A percentile compares a stretch with the other conserved stretches of the same genome.
phyloP scores from a whole-genome alignment of 2,329 filamentous ascomycete genomes.

The Verticillium nubilum region DNA sequence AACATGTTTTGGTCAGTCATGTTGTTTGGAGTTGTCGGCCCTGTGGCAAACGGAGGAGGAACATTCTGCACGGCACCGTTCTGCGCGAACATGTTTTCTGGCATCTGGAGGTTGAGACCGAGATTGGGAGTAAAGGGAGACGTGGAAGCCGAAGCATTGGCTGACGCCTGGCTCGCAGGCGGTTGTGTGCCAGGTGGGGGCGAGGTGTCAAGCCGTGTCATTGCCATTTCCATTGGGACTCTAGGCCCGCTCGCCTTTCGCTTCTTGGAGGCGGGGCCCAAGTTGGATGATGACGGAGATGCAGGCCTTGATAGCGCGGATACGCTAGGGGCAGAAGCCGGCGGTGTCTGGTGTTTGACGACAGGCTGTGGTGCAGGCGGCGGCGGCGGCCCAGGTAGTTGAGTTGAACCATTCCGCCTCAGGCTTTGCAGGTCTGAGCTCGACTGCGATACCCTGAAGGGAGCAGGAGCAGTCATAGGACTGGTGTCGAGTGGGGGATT shows the following conservation, averaged over 20 bases:
- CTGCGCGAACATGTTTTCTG: constrained; percentile 25
- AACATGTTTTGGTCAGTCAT: constrained; percentile 56
- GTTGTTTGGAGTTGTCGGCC: constrained; percentile 58
- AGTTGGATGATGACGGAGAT: constrained; percentile 57
- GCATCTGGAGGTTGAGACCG: constrained; percentile 33
- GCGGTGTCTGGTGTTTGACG: constrained; percentile 18
- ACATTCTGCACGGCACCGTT: constrained; percentile 13
- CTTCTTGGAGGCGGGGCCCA: constrained; percentile 69
- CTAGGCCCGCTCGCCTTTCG: constrained; percentile 73
- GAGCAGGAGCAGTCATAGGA: constrained; percentile 28
- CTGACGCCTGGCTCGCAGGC: constrained; percentile 27
- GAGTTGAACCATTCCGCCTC: neutral
- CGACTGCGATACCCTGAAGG: constrained; percentile 54
- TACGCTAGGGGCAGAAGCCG: constrained; percentile 5
- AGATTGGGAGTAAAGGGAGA: constrained; percentile 50
- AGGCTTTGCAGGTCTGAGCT: constrained; percentile 54
- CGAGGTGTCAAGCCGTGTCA: constrained; percentile 72
- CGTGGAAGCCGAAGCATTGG: constrained; percentile 28
- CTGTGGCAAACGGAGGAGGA: constrained; percentile 37
- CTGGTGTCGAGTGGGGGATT: constrained; percentile 16
- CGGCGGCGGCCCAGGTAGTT: neutral
- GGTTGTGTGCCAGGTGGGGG: constrained; percentile 32
- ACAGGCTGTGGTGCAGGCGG: constrained; percentile 44
- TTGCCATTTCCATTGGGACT: constrained; percentile 67
- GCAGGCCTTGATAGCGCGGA: constrained; percentile 59